Base-by-base conservation (phyloP, 495 filamentous ascomycete species). In the Clohesyomyces aquaticus region DNA sequence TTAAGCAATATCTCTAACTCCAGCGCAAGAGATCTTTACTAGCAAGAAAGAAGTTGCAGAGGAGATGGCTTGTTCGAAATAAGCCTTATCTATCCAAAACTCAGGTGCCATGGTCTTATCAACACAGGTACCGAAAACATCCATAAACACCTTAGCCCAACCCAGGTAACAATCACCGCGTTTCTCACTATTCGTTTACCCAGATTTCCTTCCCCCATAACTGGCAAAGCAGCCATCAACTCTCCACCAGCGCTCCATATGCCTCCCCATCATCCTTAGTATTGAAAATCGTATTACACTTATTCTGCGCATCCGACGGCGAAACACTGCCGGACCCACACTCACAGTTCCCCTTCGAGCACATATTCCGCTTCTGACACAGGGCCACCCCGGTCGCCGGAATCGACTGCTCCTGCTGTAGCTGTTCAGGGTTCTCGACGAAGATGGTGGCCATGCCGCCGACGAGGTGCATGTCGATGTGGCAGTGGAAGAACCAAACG, bases 401-500 rank as follows among this genome's bases (percentile, higher is more conserved):
- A 8, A 64, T 12, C 12, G 26, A 35, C 23, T 51, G 35, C 23
- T 47, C 23, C 19, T 81, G 67, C 70, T 93, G 90, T 0, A 93
- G 51, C 12, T 79, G 75, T 11, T 80, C 73, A 0, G 89, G 89
- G 0, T 82, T 83, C 75, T 91, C 89, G 65, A 93, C 83, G 29
- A 93, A 75, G 11, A 82, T 87, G 9, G 84, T 86, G 1, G 82
- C 84, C 27, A 94, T 79, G 23, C 90, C 90, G 68, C 84, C 84
- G 58, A 82, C 85, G 42, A 90, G 80, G 69, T 93, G 90, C 46
- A 68, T 41, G 45, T 71, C 69, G 43, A 71, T 71, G 35, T 71
- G 69, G 43, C 90, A 93, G 72, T 93, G 90, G 72, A 92, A 88
- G 29, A 91, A 75, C 82, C 85, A 91, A 26, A 91, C 82, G 51